These are phyloP conservation scores for Beauveria asiatica DNA, from an alignment of 2,329 filamentous ascomycete genomes.

Conservation along the genomic window DNA sequence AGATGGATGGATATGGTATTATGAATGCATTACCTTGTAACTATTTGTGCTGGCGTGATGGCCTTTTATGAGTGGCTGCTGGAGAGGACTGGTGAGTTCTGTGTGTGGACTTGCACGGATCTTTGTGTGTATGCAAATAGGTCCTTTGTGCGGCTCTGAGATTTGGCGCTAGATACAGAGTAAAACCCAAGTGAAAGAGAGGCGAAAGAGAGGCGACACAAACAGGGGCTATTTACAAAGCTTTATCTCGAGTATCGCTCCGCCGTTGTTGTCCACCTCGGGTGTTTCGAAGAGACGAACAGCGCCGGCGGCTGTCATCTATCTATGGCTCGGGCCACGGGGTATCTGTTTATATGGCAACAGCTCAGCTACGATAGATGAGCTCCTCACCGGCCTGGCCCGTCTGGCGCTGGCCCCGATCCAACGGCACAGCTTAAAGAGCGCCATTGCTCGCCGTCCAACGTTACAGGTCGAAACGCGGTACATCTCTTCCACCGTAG, in stretches of 20 bases:
- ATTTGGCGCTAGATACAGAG: no score
- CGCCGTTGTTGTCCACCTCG: neutral
- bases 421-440: neutral
- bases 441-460: slow-evolving; percentile 29
- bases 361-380: slow-evolving; percentile 54
- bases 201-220: neutral
- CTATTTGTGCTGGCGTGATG: neutral
- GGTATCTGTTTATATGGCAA: slow-evolving; percentile 71
- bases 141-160: no score
- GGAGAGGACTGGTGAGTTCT: neutral
- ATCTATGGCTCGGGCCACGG: slow-evolving; percentile 26
- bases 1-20: neutral
- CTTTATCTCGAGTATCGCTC: neutral
- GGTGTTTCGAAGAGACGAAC: neutral
- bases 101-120: slow-evolving; percentile 1
- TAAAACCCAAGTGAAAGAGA: neutral
- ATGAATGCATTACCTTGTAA: neutral
- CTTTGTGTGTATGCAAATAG: neutral
- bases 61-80: neutral
- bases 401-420: slow-evolving; percentile 57
- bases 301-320: neutral
- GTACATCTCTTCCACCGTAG: slow-evolving; percentile 63
- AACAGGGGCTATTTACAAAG: neutral
- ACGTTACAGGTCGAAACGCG: slow-evolving; percentile 42
- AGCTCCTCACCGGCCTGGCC: slow-evolving; percentile 57